Base-by-base conservation (phyloP, 768 basidiomycete genomes). In the Infundibulicybe gibba region DNA sequence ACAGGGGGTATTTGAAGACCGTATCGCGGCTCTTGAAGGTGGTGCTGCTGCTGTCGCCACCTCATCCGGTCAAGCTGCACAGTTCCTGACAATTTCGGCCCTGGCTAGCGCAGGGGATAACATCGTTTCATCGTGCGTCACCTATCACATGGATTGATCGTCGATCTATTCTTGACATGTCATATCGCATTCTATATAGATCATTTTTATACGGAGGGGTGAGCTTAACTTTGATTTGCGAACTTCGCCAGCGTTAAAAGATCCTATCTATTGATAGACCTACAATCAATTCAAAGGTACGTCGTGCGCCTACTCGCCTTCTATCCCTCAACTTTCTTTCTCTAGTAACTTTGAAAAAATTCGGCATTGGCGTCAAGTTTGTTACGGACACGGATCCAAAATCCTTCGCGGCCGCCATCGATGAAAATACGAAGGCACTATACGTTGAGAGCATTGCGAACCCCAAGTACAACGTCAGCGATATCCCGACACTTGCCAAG, bases 381-480 rank as follows among this genome's bases (percentile, higher is more conserved):
- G 80, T 90, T 46, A 62, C 70, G 1, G 74, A 74, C 9, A 66
- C 70, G 31, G 68, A 75, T 32, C 79, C 87, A 0, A 75, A 70
- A 33, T 79, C 68, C 0, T 87, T 87, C 56, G 77, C 66, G 0
- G 76, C 75, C 3, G 85, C 77, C 5, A 89, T 92, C 53, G 87
- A 91, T 53, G 79, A 81, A 11, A 81, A 82, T 31, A 92, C 90
- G 9, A 90, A 85, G 57, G 87, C 81, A 0, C 75, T 90, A 41
- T 88, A 75, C 60, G 72, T 90, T 6, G 89, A 90, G 66, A 80
- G 71, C 47, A 87, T 92, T 38, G 83, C 83, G n/a, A 91, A 91
- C 59, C 87, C 89, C 0, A 83, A 83, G 56, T 88, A 81, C 56
- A 70, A 74, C 45, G 71, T 92, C 45, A 71, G 72, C n/a, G 78